Evolutionary conservation across 257 asterid genomes (phyloP), one percentile per base, ranked within the genome.

Genomic region (Agastache rugosa): DNA sequence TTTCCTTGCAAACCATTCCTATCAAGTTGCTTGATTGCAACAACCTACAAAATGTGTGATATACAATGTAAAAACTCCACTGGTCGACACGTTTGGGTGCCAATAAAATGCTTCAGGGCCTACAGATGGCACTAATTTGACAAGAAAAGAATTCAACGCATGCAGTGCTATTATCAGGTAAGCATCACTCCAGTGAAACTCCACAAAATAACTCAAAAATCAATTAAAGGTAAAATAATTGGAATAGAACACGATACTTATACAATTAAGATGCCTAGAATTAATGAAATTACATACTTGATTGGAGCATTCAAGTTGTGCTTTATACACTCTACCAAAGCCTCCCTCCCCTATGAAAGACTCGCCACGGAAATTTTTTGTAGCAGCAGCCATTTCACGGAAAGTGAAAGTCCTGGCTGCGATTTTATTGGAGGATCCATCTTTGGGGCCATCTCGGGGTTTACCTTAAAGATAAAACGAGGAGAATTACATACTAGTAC

Each of bases 11-110:
- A 75, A 63, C 99, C 99, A 80, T 90, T 89, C 35, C 92, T 87
- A 84, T 94, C 95, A 8, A 94, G 96, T 79, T 94, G 99, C 92
- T 94, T 94, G 87, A 94, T 86, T 11, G 98, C 97, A 58, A 94
- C 98, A 63, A 81, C 78, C 99, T 94, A 69, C 55, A 67, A 64
- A 41, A 63, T 19, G 66, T 0, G 60, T 27, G 53, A 45, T 27
- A 17, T n/a, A 20, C 50, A 17, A 15, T 37, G 39, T 7, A 11
- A 10, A 17, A 25, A 6, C 23, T 39, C 39, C 22, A n/a, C 14
- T 2, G 2, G 9, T 4, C 25, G 31, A 60, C 45, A 20, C 6
- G 45, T 34, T 14, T 15, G 44, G 22, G 25, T 61, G 47, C 67
- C 44, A 39, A 35, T 19, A 63, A 39, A 35, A 63, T 35, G 69